phyloP scores from a whole-genome alignment of 331 rosid genomes.

The Rosa hybrid region DNA sequence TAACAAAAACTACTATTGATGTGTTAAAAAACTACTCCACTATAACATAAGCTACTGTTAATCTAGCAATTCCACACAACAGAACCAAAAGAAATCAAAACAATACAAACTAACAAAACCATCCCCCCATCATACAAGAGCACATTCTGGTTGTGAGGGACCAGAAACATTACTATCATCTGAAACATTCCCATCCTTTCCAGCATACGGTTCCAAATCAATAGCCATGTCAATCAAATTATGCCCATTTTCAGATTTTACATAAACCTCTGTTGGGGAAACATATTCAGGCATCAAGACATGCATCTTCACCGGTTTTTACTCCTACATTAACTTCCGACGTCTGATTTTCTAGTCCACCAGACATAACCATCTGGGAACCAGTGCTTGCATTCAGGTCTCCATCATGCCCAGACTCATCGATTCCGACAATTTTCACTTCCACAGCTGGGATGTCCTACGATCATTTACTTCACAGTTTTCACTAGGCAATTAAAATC shows the following conservation, averaged over 20 bases:
- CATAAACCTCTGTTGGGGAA: slow-evolving; percentile 15
- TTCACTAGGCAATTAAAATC: no score
- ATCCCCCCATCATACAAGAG: no score
- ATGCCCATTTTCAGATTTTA: slow-evolving; percentile 19
- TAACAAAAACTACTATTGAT: no score
- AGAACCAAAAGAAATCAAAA: no score
- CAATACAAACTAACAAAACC: no score
- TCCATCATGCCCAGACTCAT: slow-evolving; percentile 25
- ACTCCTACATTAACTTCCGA: slow-evolving; percentile 23
- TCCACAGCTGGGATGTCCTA: slow-evolving; percentile 25
- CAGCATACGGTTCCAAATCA: slow-evolving; percentile 45
- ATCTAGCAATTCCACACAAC: no score
- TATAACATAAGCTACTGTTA: no score
- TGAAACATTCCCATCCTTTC: slow-evolving; percentile 17
- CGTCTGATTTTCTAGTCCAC: slow-evolving; percentile 28
- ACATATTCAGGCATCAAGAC: slow-evolving; percentile 15
- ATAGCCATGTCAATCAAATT: slow-evolving; percentile 43
- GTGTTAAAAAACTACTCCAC: no score
- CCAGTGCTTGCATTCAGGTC: slow-evolving; percentile 3
- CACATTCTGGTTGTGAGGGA: slow-evolving; percentile 27
- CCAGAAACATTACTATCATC: slow-evolving; percentile 22
- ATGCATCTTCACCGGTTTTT: slow-evolving; percentile 32
- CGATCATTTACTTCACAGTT: no score
- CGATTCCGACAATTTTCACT: background rate
- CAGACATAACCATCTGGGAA: slow-evolving; percentile 9